Percentiles rank a stretch among this genome's conserved stretches.
Evolutionary conservation across 805 yeast genomes (phyloP).

Genomic region (Deakozyma indianensis): DNA sequence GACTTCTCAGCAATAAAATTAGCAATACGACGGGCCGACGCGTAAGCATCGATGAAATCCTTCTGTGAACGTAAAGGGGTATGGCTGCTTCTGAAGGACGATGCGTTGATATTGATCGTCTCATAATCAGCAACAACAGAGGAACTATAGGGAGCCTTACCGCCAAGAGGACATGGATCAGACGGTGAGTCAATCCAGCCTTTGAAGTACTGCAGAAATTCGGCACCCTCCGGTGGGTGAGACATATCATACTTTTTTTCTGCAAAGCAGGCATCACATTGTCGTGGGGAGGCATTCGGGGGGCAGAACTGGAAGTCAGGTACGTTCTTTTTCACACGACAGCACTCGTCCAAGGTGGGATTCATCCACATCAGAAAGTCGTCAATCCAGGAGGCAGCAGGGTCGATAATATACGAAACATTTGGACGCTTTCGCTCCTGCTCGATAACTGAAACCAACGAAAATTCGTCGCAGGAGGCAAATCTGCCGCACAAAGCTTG

Average conservation of each 20-base stretch:
- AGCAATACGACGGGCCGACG: slow-evolving; percentile 53
- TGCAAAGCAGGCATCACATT: slow-evolving; percentile 60
- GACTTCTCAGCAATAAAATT: slow-evolving; percentile 28
- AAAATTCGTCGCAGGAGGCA: slow-evolving; percentile 65
- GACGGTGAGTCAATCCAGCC: slow-evolving; percentile 79
- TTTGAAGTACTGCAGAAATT: slow-evolving; percentile 56
- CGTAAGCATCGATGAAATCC: slow-evolving; percentile 73
- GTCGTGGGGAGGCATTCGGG: slow-evolving; percentile 51
- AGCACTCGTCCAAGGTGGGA: slow-evolving; percentile 77
- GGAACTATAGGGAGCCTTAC: slow-evolving; percentile 76
- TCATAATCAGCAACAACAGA: slow-evolving; percentile 35
- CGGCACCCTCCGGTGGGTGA: slow-evolving; percentile 67
- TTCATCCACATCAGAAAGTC: slow-evolving; percentile 79
- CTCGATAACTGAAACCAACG: slow-evolving; percentile 67
- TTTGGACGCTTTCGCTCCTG: slow-evolving; percentile 64
- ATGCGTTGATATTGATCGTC: slow-evolving; percentile 30
- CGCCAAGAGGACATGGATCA: slow-evolving; percentile 89
- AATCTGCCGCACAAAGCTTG: slow-evolving; percentile 76
- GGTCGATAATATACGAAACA: slow-evolving; percentile 57
- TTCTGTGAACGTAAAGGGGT: slow-evolving; percentile 63
- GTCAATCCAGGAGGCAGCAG: slow-evolving; percentile 86
- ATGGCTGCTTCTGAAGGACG: slow-evolving; percentile 72
- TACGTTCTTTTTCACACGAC: slow-evolving; percentile 46
- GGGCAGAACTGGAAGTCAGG: slow-evolving; percentile 44
- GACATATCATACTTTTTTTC: slow-evolving; percentile 50